Evolutionary conservation across 495 filamentous ascomycete genomes (phyloP).

Genomic region (Pseudomonodictys pantanalensis): DNA sequence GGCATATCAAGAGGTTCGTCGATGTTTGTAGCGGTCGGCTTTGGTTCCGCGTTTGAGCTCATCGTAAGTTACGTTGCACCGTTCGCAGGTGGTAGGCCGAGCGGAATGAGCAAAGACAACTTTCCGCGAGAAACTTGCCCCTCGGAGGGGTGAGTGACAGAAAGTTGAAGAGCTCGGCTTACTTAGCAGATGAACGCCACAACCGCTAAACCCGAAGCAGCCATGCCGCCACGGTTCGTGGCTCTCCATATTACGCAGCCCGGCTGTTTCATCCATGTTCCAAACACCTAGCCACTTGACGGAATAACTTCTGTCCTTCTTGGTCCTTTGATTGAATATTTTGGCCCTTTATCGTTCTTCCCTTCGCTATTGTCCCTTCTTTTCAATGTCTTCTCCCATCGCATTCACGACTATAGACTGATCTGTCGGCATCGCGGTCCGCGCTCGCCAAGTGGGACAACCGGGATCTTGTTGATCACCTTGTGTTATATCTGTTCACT

Average conservation of each 20-base stretch:
- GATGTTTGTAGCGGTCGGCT: no score
- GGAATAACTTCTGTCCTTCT: conserved; percentile 23
- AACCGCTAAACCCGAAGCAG: conserved; percentile 17
- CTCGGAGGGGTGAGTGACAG: no score
- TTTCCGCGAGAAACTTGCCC: no score
- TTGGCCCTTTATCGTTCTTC: background rate
- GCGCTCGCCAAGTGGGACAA: background rate
- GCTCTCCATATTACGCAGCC: background rate
- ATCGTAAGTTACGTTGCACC: no score
- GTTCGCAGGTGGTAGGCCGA: no score
- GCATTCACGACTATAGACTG: background rate
- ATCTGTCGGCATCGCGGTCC: conserved; percentile 4
- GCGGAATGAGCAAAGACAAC: no score
- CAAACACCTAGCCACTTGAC: conserved; percentile 12
- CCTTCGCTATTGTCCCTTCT: background rate
- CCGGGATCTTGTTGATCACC: conserved; percentile 6
- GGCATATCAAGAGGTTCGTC: no score
- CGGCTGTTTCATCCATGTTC: conserved; percentile 30
- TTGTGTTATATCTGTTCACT: background rate
- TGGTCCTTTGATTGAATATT: background rate
- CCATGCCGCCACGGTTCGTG: no score
- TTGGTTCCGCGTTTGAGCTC: no score
- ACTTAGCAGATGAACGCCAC: no score
- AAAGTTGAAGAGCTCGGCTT: no score
- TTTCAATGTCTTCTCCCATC: background rate